Conservation (phyloP, 2,329 filamentous ascomycete genomes). For the Ophiocordyceps unilateralis region DNA sequence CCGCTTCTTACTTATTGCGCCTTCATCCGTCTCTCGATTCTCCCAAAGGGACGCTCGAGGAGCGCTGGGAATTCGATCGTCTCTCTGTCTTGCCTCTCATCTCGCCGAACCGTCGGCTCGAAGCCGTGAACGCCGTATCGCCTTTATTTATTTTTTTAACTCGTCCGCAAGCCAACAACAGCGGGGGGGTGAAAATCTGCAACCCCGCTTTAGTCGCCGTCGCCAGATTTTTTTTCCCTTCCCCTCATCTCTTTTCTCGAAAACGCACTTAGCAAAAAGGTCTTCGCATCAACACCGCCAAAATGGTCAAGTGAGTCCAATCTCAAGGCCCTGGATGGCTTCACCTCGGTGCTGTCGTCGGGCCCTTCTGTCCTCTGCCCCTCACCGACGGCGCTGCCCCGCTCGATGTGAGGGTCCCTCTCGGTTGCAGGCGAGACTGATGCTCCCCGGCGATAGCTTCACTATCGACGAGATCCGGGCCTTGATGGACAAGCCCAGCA, state of each 20-base stretch:
- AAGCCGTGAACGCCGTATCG: background rate
- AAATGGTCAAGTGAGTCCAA: constrained; percentile 95
- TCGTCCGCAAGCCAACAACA: constrained; percentile 8
- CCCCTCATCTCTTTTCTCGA: background rate
- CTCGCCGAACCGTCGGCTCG: background rate
- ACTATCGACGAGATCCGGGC: constrained; percentile 83
- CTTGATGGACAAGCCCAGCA: constrained; percentile 64
- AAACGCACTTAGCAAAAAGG: constrained; percentile 18
- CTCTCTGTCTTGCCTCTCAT: background rate
- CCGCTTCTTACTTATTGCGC: background rate
- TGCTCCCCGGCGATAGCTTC: constrained; percentile 51
- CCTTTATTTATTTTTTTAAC: background rate
- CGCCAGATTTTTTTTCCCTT: constrained; percentile 8
- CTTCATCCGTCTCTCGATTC: background rate
- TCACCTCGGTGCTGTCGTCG: background rate
- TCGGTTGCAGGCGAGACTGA: constrained; percentile 26
- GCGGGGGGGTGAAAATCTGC: constrained; percentile 22
- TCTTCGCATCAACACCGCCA: constrained; percentile 56
- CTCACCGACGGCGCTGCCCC: constrained; percentile 11
- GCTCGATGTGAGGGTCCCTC: constrained; percentile 21
- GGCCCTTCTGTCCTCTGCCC: background rate
- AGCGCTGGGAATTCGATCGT: background rate
- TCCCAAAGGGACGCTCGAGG: background rate
- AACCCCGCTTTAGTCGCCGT: constrained; percentile 25
- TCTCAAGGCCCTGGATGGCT: background rate